Evolutionary conservation across 805 yeast genomes (phyloP), one percentile per base, ranked within the genome.

Genomic region (Priceomyces carsonii): DNA sequence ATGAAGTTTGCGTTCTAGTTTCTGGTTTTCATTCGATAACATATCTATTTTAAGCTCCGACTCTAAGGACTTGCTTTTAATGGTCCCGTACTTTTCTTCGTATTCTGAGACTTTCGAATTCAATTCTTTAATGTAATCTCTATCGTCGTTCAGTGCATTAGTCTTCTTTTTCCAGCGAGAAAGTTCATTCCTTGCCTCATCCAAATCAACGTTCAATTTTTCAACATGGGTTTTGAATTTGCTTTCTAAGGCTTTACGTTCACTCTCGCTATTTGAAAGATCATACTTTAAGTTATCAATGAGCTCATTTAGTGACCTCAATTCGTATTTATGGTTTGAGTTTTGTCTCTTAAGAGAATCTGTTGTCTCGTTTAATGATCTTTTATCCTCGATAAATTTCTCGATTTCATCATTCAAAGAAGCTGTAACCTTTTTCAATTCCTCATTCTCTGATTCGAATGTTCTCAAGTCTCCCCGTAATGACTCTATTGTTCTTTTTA

Each of bases 1-100:
- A 10, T 45, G 44, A 15, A 61, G 30, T 23, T 42, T 53, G 18
- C 37, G 33, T 18, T 43, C 40, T 20, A 55, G 40, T 14, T 45
- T 40, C 19, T 35, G 26, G 16, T 32, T 29, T 24, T 38, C 54
- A 32, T 20, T 44, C 22, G 15, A 30, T n/a, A 48, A 34, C 13
- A 38, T 37, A 8, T 39, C 36, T 6, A 46, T 18, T 27, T 53
- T 53, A 26, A 41, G 32, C 8, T 41, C 39, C 25, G 40, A 25
- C 12, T 35, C 31, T 9, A 39, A 38, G 33, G 43, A 18, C 29
- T 53, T 41, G 22, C 51, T 14, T 38, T 41, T 35, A 3, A 28
- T 19, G 6, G 32, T 17, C 14, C 42, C 40, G 21, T 42, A 29
- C 24, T 34, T 35, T n/a, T 36, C 24, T 13, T 42, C 38, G 8